These are phyloP conservation scores for Euphorbia tirucalli DNA, from an alignment of 345 rosid species.

Conservation along the genomic window DNA sequence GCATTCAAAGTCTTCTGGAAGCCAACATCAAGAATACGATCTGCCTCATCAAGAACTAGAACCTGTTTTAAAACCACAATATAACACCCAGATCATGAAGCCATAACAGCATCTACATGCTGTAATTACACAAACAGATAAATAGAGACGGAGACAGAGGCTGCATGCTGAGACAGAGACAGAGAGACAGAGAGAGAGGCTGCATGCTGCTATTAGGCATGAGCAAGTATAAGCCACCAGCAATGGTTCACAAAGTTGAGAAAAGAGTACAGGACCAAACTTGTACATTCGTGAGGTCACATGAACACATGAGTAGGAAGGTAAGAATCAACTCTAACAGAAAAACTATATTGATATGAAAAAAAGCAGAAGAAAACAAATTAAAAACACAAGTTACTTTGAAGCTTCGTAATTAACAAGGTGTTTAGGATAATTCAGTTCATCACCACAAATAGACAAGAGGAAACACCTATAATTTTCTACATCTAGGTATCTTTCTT, in stretches of 20 bases:
- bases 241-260: background rate
- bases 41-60: constrained; percentile 97
- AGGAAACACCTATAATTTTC: background rate
- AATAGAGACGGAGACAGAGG: background rate
- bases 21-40: constrained; percentile 88
- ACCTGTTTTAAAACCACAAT: constrained; percentile 58
- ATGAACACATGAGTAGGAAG: background rate
- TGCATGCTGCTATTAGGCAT: background rate
- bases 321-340: background rate
- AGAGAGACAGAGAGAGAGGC: too few relatives aligned
- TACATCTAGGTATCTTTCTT: background rate
- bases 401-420: background rate
- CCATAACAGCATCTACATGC: background rate
- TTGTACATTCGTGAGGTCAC: background rate
- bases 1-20: constrained; percentile 84
- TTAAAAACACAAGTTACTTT: background rate
- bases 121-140: background rate
- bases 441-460: background rate
- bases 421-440: background rate
- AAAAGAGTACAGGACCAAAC: background rate
- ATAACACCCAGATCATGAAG: constrained; percentile 35
- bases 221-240: background rate
- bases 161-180: too few relatives aligned
- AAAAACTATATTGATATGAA: background rate
- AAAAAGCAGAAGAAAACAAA: background rate